A percentile compares a stretch with the other conserved stretches of the same genome.
These are phyloP conservation scores for Sporothrix schenckii DNA, from an alignment of 2,329 filamentous ascomycete species.

Conservation along the genomic window DNA sequence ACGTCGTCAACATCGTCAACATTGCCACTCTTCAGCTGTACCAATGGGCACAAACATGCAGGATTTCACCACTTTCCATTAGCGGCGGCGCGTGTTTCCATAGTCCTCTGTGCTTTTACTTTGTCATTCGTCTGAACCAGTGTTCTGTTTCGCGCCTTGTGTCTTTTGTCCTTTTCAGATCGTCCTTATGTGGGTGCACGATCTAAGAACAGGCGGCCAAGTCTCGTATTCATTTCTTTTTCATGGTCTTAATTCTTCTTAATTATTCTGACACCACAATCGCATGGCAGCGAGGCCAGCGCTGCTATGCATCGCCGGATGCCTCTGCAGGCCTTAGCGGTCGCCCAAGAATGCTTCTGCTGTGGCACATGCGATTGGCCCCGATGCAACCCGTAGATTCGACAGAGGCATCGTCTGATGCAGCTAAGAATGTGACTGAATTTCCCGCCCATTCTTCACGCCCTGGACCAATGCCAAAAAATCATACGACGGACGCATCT, in stretches of 20 bases:
- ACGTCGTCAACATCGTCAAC: neutral
- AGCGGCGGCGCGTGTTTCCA: neutral
- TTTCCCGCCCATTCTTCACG: conserved; percentile 27
- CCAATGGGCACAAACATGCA: neutral
- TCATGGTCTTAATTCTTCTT: neutral
- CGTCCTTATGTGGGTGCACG: neutral
- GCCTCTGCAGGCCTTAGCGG: neutral
- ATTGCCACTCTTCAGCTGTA: conserved; percentile 4
- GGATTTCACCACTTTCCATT: neutral
- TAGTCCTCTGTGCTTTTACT: neutral
- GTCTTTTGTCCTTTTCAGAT: neutral
- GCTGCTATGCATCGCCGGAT: neutral
- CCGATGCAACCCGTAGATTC: neutral
- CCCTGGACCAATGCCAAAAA: neutral
- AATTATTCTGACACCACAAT: neutral
- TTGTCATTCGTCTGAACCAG: neutral
- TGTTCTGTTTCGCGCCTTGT: conserved; percentile 1
- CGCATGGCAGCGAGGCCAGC: neutral
- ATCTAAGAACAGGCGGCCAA: conserved; percentile 12
- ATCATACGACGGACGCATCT: neutral
- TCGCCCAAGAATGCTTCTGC: conserved; percentile 13
- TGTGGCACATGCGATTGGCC: conserved; percentile 12
- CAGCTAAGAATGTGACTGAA: conserved; percentile 25
- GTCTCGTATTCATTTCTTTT: conserved; percentile 9
- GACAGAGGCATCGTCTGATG: conserved; percentile 3